Base-by-base conservation (phyloP, 1,284 basidiomycete genomes). In the Pseudozyma hubeiensis region DNA sequence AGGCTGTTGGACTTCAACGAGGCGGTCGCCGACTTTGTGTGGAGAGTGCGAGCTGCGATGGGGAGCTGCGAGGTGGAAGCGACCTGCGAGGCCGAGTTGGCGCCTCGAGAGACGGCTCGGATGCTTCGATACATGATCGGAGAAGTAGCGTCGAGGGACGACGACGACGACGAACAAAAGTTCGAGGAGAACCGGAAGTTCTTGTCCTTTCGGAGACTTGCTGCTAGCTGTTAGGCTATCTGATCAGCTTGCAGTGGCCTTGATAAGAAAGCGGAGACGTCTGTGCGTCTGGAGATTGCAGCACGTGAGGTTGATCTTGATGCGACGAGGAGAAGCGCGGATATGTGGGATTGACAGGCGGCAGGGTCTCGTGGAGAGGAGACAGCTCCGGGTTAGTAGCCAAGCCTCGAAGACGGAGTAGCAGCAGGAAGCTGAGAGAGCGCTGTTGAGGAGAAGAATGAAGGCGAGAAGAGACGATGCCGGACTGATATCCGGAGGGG, bases 401-500 rank as follows among this genome's bases (percentile, higher is more conserved):
- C 68, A 65, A 53, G 54, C 45, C 24, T 24, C 46, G 43, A 37
- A 53, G 56, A 43, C 50, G 52, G 46, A 65, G 63, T 30, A 41
- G 41, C 41, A 24, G 24, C 39, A 31, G 39, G 49, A 41, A 16
- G 49, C 17, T 24, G 49, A 49, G 37, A 44, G 56, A 40, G 40
- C 11, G 43, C 43, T 44, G 61, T 24, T 24, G 50, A 40, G 17
- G 56, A 31, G 37, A 14, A 44, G 16, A 54, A 46, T 33, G 56
- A 35, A 31, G 50, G 49, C 52, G 39, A 53, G 46, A 58, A 51
- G 45, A 51, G 39, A 31, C 31, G 37, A 65, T 59, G 59, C 68
- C 68, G 68, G 68, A 58, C 63, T 71, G 68, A 66, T 71, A 71
- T 71, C 68, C 68, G 67, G 59, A 59, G 49, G 54, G 45, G 52